A percentile compares a stretch with the other conserved stretches of the same genome.
Conservation (phyloP, 441 rosid species). For the Eutrema salsugineum region DNA sequence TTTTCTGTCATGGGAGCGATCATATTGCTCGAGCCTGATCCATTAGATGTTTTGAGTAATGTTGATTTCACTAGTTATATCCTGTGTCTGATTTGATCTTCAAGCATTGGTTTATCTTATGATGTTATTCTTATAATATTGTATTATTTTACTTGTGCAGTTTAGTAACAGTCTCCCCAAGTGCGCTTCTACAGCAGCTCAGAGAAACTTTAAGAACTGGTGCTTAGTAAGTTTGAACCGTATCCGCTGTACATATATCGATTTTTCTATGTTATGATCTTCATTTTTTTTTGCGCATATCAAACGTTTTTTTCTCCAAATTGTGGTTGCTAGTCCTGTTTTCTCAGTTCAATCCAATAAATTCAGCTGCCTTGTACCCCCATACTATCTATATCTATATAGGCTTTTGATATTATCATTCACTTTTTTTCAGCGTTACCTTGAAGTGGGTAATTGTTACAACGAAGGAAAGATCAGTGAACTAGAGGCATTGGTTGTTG, state of each 20-base stretch:
- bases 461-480: slow-evolving; percentile 59
- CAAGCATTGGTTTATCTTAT: not conserved
- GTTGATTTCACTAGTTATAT: not conserved
- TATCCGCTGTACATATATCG: not conserved
- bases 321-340: not conserved
- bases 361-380: not conserved
- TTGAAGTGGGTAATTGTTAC: slow-evolving; percentile 70
- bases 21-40: not conserved
- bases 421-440: slow-evolving; percentile 54
- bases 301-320: not conserved
- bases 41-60: slow-evolving; percentile 11
- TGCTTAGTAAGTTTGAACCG: slow-evolving; percentile 45
- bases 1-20: not conserved
- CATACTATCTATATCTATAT: not conserved
- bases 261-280: not conserved
- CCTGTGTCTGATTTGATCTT: not conserved
- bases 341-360: not conserved
- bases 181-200: slow-evolving; percentile 78
- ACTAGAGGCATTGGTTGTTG: slow-evolving; percentile 52
- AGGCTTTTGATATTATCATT: slow-evolving; percentile 14
- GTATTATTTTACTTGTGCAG: slow-evolving; percentile 40
- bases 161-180: slow-evolving; percentile 69
- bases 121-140: slow-evolving; percentile 12
- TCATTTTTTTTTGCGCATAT: not conserved
- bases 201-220: slow-evolving; percentile 63